phyloP scores from a whole-genome alignment of 106 monocot species.

The Allium fistulosum region DNA sequence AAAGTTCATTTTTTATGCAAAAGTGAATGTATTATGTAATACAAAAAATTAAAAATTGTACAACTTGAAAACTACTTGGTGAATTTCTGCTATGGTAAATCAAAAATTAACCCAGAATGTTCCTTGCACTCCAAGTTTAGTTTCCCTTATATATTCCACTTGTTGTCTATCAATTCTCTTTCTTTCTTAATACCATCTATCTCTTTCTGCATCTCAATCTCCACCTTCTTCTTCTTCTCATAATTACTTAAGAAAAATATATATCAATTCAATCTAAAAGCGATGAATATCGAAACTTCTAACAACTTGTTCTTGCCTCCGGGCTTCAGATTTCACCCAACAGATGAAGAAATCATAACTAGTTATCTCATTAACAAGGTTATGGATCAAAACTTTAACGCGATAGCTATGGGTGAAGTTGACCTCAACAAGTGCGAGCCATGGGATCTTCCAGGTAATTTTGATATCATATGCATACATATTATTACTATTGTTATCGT shows the following conservation, averaged over 20 bases:
- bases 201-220: neutral
- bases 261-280: neutral
- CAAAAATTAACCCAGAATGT: neutral
- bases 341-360: conserved; percentile 52
- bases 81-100: no score
- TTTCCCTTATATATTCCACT: neutral
- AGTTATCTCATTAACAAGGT: conserved; percentile 38
- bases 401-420: conserved; percentile 62
- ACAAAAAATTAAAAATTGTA: no score
- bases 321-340: conserved; percentile 56
- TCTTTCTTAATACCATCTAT: neutral
- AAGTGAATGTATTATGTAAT: no score
- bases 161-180: neutral
- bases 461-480: neutral
- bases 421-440: conserved; percentile 89
- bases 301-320: conserved; percentile 29
- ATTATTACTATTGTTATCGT: neutral
- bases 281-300: neutral
- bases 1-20: no score
- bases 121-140: neutral
- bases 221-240: neutral
- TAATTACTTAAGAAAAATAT: no score
- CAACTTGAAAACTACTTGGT: no score
- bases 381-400: conserved; percentile 22
- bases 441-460: conserved; percentile 77